Conservation (phyloP, 164 flowering plant genomes). For the Vitis vinifera region DNA sequence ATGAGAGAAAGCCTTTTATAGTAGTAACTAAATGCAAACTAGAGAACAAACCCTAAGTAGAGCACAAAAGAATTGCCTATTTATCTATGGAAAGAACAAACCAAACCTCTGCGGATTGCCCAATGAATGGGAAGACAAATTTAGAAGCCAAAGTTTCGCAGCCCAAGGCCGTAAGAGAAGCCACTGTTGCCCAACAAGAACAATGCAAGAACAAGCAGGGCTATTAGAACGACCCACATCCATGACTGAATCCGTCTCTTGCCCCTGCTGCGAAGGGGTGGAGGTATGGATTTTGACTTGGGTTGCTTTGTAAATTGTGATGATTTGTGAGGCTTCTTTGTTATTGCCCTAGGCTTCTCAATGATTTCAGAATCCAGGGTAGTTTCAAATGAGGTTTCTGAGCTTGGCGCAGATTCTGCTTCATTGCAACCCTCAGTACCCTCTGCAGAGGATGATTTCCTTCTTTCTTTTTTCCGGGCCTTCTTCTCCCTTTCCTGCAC, state of each 20-base stretch:
- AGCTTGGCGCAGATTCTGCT: conserved; percentile 29
- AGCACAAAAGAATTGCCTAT: conserved; percentile 26
- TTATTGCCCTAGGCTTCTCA: conserved; percentile 29
- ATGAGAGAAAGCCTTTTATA: conserved; percentile 3
- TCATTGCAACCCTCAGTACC: conserved; percentile 19
- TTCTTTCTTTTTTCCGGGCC: conserved; percentile 63
- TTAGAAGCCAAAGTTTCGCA: conserved; percentile 31
- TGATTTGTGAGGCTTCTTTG: conserved; percentile 43
- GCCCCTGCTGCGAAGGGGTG: conserved; percentile 64
- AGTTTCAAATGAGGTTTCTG: conserved; percentile 31
- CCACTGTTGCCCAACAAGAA: conserved; percentile 45
- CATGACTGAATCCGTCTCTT: conserved; percentile 63
- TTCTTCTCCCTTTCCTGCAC: conserved; percentile 78
- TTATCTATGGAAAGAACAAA: conserved; percentile 6
- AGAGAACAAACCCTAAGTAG: conserved; percentile 10
- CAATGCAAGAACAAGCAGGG: conserved; percentile 34
- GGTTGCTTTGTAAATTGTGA: conserved; percentile 37
- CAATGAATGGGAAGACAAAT: neutral
- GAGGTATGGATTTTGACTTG: conserved; percentile 58
- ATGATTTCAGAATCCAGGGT: conserved; percentile 31
- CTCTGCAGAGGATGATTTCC: conserved; percentile 32
- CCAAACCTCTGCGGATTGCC: conserved; percentile 1
- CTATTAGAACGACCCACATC: conserved; percentile 54
- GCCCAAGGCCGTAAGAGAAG: conserved; percentile 24
- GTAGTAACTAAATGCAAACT: no score